Evolutionary conservation across 768 basidiomycete species (phyloP).

Genomic region (Trametes coccinea): DNA sequence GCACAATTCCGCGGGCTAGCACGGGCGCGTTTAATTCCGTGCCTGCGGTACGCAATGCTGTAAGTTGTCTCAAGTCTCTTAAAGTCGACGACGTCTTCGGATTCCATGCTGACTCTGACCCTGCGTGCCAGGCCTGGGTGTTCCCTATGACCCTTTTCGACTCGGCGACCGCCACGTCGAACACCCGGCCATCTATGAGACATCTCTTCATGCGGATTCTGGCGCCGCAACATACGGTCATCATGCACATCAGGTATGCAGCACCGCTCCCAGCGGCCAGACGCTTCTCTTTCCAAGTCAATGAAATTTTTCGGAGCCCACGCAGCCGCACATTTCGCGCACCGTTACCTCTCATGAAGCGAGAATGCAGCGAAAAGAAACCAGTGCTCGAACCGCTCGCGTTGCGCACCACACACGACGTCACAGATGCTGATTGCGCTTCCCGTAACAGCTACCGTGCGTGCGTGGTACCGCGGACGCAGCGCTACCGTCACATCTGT

Average conservation of each 20-base stretch:
- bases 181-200: neutral
- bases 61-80: neutral
- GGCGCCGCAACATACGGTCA: conserved; percentile 8
- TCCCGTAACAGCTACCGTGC: too few relatives aligned
- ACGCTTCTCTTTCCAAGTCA: neutral
- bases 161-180: conserved; percentile 10
- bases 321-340: neutral
- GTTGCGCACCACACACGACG: neutral
- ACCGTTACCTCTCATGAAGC: too few relatives aligned
- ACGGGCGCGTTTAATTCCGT: neutral
- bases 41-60: too few relatives aligned
- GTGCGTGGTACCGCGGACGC: too few relatives aligned
- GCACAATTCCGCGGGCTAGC: conserved; percentile 10
- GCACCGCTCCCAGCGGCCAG: conserved; percentile 1
- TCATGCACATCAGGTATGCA: conserved; percentile 15
- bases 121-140: neutral
- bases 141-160: neutral
- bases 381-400: too few relatives aligned
- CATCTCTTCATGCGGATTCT: conserved; percentile 3
- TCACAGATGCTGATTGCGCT: neutral
- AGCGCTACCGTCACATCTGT: neutral
- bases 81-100: neutral
- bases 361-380: too few relatives aligned
- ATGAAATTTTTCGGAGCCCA: conserved; percentile 2
- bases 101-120: neutral